These are phyloP conservation scores for Xylariaceae sp. DNA, from an alignment of 2,329 filamentous ascomycete genomes.

Conservation along the genomic window DNA sequence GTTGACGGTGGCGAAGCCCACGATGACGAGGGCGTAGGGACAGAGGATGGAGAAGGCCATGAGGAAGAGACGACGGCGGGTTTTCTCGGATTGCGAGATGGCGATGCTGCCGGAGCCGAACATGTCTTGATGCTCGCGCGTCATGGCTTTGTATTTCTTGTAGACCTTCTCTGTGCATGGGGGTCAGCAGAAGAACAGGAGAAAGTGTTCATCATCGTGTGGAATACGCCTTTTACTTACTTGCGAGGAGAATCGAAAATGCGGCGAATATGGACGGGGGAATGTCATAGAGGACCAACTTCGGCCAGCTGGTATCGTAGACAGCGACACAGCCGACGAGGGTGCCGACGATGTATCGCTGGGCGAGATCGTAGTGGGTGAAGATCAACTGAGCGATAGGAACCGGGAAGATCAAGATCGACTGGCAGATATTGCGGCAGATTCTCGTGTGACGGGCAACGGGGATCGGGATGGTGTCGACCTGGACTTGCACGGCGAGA, in stretches of 20 bases:
- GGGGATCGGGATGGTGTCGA: slow-evolving; percentile 30
- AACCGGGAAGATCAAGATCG: slow-evolving; percentile 50
- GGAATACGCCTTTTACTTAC: slow-evolving; percentile 35
- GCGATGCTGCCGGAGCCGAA: slow-evolving; percentile 39
- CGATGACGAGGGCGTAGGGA: slow-evolving; percentile 46
- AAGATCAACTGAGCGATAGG: slow-evolving; percentile 46
- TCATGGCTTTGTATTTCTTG: slow-evolving; percentile 43
- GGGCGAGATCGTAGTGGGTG: slow-evolving; percentile 42
- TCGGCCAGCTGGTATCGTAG: slow-evolving; percentile 43
- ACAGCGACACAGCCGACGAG: slow-evolving; percentile 46
- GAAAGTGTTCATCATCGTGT: background rate
- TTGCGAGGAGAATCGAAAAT: slow-evolving; percentile 42
- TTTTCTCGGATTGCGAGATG: slow-evolving; percentile 41
- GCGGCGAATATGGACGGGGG: slow-evolving; percentile 42
- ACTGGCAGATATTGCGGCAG: slow-evolving; percentile 42
- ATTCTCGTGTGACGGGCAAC: slow-evolving; percentile 25
- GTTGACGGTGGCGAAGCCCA: slow-evolving; percentile 40
- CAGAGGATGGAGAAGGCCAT: slow-evolving; percentile 49
- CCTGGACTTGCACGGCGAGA: slow-evolving; percentile 47
- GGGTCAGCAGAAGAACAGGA: no score
- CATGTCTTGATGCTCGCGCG: slow-evolving; percentile 37
- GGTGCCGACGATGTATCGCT: slow-evolving; percentile 47
- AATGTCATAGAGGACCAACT: slow-evolving; percentile 43
- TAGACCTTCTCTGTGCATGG: no score
- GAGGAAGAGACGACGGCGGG: slow-evolving; percentile 49